These are phyloP conservation scores for Schizophyllum amplum DNA, from an alignment of 1,284 basidiomycete genomes.

Conservation along the genomic window DNA sequence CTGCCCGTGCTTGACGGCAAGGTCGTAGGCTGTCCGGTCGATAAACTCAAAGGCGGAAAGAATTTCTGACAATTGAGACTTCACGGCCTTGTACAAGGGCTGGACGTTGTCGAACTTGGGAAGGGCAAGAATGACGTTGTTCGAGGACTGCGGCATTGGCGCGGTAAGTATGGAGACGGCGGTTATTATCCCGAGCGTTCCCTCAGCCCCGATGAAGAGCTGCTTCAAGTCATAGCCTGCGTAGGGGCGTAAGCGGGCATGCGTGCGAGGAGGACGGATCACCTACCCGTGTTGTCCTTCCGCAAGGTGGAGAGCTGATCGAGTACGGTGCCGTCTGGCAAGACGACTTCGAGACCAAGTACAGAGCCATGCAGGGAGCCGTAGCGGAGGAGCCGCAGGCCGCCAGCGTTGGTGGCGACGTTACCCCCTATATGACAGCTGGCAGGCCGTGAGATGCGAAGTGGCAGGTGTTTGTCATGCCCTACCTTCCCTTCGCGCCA, in stretches of 20 bases:
- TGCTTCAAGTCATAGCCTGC: slow-evolving; percentile 98
- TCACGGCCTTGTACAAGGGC: slow-evolving; percentile 62
- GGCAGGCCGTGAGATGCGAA: slow-evolving; percentile 7
- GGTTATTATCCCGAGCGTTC: slow-evolving; percentile 93
- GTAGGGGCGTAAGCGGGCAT: slow-evolving; percentile 3
- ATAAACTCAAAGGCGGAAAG: slow-evolving; percentile 98
- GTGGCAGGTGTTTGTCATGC: slow-evolving; percentile 7
- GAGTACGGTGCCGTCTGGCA: slow-evolving; percentile 94
- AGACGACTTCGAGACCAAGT: slow-evolving; percentile 93
- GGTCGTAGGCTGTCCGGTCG: slow-evolving; percentile 82
- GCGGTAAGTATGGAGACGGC: slow-evolving; percentile 95
- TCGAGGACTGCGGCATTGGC: slow-evolving; percentile 76
- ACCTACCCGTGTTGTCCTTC: slow-evolving; percentile 94
- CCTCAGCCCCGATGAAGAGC: slow-evolving; percentile 96
- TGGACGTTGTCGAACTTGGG: slow-evolving; percentile 69
- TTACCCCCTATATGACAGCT: slow-evolving; percentile 99
- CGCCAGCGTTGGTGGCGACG: slow-evolving; percentile 96
- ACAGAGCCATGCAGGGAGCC: slow-evolving; percentile 95
- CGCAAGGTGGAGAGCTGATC: slow-evolving; percentile 79
- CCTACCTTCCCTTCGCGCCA: slow-evolving; percentile 92
- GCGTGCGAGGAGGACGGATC: neutral
- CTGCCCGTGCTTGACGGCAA: slow-evolving; percentile 74
- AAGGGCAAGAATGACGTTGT: slow-evolving; percentile 70
- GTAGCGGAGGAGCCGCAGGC: slow-evolving; percentile 88
- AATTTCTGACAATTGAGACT: slow-evolving; percentile 85